Percentiles rank a stretch among this genome's conserved stretches.
These are phyloP conservation scores for Gastrodia elata DNA, from an alignment of 106 monocot genomes.

Conservation along the genomic window DNA sequence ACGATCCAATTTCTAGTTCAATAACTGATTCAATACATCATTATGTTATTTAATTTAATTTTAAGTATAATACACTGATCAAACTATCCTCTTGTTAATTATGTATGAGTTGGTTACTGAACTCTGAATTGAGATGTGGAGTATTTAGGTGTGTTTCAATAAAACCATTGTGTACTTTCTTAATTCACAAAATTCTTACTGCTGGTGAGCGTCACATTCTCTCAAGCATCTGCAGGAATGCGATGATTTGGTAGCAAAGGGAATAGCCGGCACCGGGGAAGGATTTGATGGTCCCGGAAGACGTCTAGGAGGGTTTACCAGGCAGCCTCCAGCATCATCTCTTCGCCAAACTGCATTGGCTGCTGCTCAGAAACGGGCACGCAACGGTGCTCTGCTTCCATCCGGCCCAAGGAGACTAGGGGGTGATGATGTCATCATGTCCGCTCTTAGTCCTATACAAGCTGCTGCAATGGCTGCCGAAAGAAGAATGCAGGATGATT, in stretches of 20 bases:
- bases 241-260: constrained; percentile 68
- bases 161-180: too few relatives aligned
- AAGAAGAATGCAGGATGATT: constrained; percentile 80
- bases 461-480: constrained; percentile 98
- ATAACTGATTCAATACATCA: too few relatives aligned
- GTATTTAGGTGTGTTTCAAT: too few relatives aligned
- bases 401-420: constrained; percentile 70
- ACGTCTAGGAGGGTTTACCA: constrained; percentile 69
- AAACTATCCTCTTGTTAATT: too few relatives aligned
- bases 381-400: constrained; percentile 44
- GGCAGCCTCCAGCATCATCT: constrained; percentile 42
- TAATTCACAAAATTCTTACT: background rate
- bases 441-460: constrained; percentile 75
- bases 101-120: too few relatives aligned
- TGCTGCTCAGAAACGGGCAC: constrained; percentile 71
- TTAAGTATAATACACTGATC: too few relatives aligned
- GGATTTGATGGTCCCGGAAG: constrained; percentile 83
- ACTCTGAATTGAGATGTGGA: too few relatives aligned
- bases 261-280: constrained; percentile 67
- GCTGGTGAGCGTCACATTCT: background rate
- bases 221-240: constrained; percentile 45
- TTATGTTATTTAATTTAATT: too few relatives aligned
- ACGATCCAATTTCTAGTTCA: too few relatives aligned
- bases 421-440: constrained; percentile 71
- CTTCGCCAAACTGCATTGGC: constrained; percentile 49